Evolutionary conservation across 495 filamentous ascomycete genomes (phyloP).

Genomic region (Saxispiralis lemnorum): DNA sequence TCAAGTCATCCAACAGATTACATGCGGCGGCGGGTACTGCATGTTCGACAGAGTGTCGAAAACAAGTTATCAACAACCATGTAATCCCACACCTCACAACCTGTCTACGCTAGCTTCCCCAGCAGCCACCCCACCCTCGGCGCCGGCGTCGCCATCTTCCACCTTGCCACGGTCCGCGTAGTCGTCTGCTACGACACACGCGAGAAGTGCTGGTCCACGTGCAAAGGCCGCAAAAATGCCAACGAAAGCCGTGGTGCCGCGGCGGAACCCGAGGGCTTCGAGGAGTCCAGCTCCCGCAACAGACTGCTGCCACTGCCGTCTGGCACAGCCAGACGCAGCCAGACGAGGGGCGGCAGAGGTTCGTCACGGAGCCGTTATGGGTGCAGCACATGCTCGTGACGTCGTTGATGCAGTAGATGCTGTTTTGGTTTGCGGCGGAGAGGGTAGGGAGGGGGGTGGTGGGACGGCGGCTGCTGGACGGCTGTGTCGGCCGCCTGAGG

Average conservation of each 20-base stretch:
- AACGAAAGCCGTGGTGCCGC: slow-evolving; percentile 24
- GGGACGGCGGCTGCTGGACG: neutral
- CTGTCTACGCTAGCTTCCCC: slow-evolving; percentile 16
- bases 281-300: slow-evolving; percentile 35
- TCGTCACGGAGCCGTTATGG: slow-evolving; percentile 29
- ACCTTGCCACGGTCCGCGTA: slow-evolving; percentile 26
- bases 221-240: slow-evolving; percentile 31
- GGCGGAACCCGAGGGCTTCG: slow-evolving; percentile 32
- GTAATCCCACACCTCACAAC: slow-evolving; percentile 6
- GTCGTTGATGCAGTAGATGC: slow-evolving; percentile 24
- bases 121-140: slow-evolving; percentile 20
- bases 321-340: slow-evolving; percentile 23
- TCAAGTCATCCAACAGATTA: too few species aligned
- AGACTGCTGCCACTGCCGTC: slow-evolving; percentile 28
- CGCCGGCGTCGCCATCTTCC: slow-evolving; percentile 32
- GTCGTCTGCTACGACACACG: slow-evolving; percentile 27
- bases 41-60: too few species aligned
- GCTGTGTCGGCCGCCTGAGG: slow-evolving; percentile 17
- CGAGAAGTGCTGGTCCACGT: slow-evolving; percentile 30
- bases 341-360: slow-evolving; percentile 10
- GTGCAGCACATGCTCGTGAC: slow-evolving; percentile 24
- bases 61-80: too few species aligned
- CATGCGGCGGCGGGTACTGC: too few species aligned
- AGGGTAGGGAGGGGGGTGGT: slow-evolving; percentile 30
- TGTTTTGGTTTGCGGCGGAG: slow-evolving; percentile 35